Conservation (phyloP, 2,329 filamentous ascomycete genomes). For the Aspergillus calidoustus region DNA sequence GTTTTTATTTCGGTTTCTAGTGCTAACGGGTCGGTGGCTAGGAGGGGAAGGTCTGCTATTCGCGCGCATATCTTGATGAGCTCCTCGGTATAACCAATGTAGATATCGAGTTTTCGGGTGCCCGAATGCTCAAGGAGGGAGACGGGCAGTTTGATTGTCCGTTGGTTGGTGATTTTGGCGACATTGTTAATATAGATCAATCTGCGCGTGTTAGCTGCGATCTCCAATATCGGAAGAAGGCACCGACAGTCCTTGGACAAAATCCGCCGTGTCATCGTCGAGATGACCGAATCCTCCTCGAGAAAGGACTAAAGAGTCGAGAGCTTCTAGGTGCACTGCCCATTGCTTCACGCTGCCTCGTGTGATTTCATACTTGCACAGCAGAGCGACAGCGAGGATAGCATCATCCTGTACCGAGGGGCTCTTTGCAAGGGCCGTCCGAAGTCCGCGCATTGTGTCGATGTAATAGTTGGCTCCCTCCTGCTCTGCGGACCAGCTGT, state of each 20-base stretch:
- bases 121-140: conserved; percentile 29
- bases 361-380: conserved; percentile 46
- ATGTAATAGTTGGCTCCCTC: conserved; percentile 41
- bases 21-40: conserved; percentile 28
- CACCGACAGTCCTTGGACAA: conserved; percentile 40
- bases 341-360: conserved; percentile 45
- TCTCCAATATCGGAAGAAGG: background rate
- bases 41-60: conserved; percentile 37
- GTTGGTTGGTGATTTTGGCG: conserved; percentile 39
- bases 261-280: conserved; percentile 37
- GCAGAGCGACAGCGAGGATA: conserved; percentile 40
- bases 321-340: conserved; percentile 41
- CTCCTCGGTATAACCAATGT: conserved; percentile 44
- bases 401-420: conserved; percentile 35
- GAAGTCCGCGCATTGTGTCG: conserved; percentile 38
- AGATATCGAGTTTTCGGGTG: conserved; percentile 40
- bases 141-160: conserved; percentile 25
- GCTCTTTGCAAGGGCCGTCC: conserved; percentile 29
- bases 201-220: conserved; percentile 24
- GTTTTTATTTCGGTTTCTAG: conserved; percentile 32
- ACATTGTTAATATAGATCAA: conserved; percentile 41
- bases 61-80: conserved; percentile 39
- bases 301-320: conserved; percentile 39
- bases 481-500: conserved; percentile 29
- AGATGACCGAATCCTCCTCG: conserved; percentile 38